Evolutionary conservation across 1,284 basidiomycete species (phyloP), one percentile per base, ranked within the genome.

Genomic region (Ceratobasidium sp.): DNA sequence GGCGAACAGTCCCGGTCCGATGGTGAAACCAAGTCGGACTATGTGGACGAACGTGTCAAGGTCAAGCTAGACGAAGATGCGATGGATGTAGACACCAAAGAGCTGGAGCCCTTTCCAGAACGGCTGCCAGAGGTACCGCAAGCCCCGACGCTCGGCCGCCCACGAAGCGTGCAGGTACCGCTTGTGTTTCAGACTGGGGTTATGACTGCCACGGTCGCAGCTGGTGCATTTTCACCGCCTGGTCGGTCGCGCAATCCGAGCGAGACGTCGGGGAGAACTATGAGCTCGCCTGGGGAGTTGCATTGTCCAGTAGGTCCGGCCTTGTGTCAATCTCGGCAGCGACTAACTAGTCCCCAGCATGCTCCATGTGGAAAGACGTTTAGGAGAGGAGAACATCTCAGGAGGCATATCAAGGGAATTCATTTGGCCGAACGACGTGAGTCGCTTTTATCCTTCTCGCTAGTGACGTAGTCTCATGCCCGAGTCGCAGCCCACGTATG

Each of bases 401-500:
- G 70, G 70, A 61, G 70, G 44, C 70, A 73, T 46, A 73, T 73
- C 70, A 73, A 62, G 70, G 70, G 70, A 20, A 73, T 73, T 48
- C 70, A 73, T 62, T 44, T 73, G 42, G 70, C 70, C 44, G 70
- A 73, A 44, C 70, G 70, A 57, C 70, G 70, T 73, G 46, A 94
- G 46, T 50, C 67, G 81, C 64, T 61, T 77, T 68, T 57, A 66
- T 59, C 68, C 44, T 23, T 64, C 62, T 48, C 69, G 66, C 67
- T 46, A n/a, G 48, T 68, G 42, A 17, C 67, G 3, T 28, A 26
- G 64, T 73, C 69, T 73, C 66, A 79, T 78, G 57, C 67, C 54
- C 13, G 65, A 52, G 56, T 77, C 81, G 46, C 82, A 95, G 93
- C 94, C 78, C 91, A 93, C 84, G 90, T 90, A 82, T 96, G 93